Evolutionary conservation across 164 flowering plant genomes (phyloP), one percentile per base, ranked within the genome.

Genomic region (Sextonia rubra): DNA sequence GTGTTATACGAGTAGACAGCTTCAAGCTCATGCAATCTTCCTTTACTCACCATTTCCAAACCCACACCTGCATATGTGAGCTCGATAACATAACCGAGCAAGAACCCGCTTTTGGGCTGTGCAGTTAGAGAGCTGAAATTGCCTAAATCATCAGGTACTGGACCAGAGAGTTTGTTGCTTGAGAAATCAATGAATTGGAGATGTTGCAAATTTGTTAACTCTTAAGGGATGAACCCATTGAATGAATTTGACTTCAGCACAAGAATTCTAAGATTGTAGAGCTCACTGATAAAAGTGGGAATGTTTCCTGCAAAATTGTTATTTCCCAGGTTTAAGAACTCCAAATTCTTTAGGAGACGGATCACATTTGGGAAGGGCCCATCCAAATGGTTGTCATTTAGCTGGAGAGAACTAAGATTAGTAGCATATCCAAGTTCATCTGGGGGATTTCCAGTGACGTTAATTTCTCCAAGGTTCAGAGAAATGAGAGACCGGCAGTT

Each of bases 251-350:
- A 78, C 14, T 29, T 64, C 5, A 78, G 69, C 69, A 69, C 67
- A 22, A 78, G 63, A n/a, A 75, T 29, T 44, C 60, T 66, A 58
- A 75, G 78, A 29, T 66, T 71, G 18, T 25, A 47, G n/a, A 75
- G 78, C 8, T 69, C 67, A 3, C 81, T 64, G 14, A 71, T 71
- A 74, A 72, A 78, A 9, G n/a, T 24, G 11, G 80, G 80, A n/a
- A 78, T 68, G 4, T 26, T 60, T 27, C 80, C 80, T 48, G 60
- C 72, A 44, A 77, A 55, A 6, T 27, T 52, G 60, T 77, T 72
- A 23, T 44, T 69, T 11, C 69, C 72, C 47, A 77, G 30, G 37
- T 60, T 69, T 9, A 77, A 27, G 20, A 72, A 18, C 71, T 67
- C 47, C 65, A 72, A 37, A 7, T n/a, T 15, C n/a, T 69, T 8